Percentiles rank a stretch among this genome's conserved stretches.
These are phyloP conservation scores for Suillus americanus DNA, from an alignment of 768 basidiomycete genomes.

Conservation along the genomic window DNA sequence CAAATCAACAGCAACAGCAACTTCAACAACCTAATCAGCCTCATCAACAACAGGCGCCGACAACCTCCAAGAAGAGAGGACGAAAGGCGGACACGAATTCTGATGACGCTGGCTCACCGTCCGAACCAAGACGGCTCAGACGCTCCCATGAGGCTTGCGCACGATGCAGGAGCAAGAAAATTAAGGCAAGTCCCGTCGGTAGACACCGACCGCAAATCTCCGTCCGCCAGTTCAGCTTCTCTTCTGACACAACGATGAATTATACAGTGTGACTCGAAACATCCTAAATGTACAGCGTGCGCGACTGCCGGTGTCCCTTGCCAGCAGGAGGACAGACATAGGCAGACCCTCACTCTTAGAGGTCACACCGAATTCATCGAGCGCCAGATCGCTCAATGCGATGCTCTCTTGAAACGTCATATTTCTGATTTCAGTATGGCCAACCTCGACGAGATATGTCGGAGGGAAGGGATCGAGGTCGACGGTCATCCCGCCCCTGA, in stretches of 20 bases:
- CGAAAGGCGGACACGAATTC: conserved; percentile 57
- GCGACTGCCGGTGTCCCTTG: conserved; percentile 76
- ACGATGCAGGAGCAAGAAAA: conserved; percentile 94
- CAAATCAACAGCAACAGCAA: conserved; percentile 51
- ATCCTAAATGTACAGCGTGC: conserved; percentile 84
- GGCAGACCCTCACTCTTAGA: conserved; percentile 82
- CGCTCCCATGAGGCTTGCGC: conserved; percentile 92
- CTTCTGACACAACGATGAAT: conserved; percentile 26
- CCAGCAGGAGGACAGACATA: conserved; percentile 86
- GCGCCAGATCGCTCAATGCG: conserved; percentile 75
- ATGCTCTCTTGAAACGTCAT: conserved; percentile 73
- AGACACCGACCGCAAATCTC: conserved; percentile 83
- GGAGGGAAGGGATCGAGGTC: conserved; percentile 66
- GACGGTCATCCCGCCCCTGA: conserved; percentile 27
- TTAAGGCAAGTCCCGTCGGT: conserved; percentile 79
- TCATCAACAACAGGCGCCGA: conserved; percentile 37
- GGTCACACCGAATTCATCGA: conserved; percentile 84
- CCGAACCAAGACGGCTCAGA: conserved; percentile 78
- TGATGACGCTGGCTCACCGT: conserved; percentile 54
- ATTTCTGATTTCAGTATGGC: conserved; percentile 67
- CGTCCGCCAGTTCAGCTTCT: conserved; percentile 43
- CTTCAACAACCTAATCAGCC: conserved; percentile 37
- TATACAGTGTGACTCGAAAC: conserved; percentile 84
- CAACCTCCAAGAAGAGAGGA: conserved; percentile 49
- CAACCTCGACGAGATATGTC: conserved; percentile 62